Evolutionary conservation across 1,139 yeast genomes (phyloP).

Genomic region (Yamadazyma triangularis): DNA sequence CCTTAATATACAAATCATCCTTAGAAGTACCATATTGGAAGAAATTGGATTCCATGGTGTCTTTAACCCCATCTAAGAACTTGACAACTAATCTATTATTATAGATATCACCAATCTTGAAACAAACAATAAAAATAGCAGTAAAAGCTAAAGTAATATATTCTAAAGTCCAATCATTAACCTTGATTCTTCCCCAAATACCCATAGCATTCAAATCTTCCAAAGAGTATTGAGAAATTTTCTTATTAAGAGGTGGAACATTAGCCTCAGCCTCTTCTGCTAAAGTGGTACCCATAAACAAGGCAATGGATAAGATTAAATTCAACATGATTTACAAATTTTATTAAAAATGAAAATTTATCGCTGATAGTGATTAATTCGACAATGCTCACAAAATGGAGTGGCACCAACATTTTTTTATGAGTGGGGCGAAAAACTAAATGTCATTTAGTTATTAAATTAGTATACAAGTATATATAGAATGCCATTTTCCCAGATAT

Average conservation of each 20-base stretch:
- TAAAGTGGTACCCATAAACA: conserved; percentile 3
- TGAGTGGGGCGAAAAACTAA: too few species aligned
- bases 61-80: conserved; percentile 43
- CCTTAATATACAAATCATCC: conserved; percentile 52
- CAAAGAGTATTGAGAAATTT: conserved; percentile 35
- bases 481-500: too few species aligned
- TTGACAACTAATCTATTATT: conserved; percentile 54
- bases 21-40: conserved; percentile 72
- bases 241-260: conserved; percentile 3
- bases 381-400: too few species aligned
- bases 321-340: background rate
- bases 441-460: too few species aligned
- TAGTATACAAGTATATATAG: too few species aligned
- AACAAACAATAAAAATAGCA: conserved; percentile 38
- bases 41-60: conserved; percentile 59
- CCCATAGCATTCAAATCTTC: conserved; percentile 52
- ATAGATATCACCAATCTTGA: conserved; percentile 53
- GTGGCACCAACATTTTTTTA: too few species aligned
- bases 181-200: conserved; percentile 43
- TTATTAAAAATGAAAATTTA: too few species aligned
- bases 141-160: conserved; percentile 50
- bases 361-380: too few species aligned
- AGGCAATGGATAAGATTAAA: conserved; percentile 4
- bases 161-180: conserved; percentile 78
- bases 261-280: conserved; percentile 2